Conservation (phyloP, 345 rosid genomes). For the Aethionema arabicum region DNA sequence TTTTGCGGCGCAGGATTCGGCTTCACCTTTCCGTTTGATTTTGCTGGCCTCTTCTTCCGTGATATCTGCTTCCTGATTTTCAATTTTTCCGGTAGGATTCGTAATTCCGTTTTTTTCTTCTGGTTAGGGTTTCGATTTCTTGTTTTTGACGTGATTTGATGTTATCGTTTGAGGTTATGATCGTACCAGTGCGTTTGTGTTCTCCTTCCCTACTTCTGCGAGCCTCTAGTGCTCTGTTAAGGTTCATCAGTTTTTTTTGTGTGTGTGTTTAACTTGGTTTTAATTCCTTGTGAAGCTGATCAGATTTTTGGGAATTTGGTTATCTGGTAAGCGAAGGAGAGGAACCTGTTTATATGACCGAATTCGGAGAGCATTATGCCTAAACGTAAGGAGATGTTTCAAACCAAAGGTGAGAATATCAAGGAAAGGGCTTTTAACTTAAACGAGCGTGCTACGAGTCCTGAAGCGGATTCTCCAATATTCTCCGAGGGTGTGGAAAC, state of each 20-base stretch:
- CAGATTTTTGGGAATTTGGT: slow-evolving; percentile 8
- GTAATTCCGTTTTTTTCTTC: slow-evolving; percentile 11
- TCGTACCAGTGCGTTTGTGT: not conserved
- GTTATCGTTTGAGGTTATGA: not conserved
- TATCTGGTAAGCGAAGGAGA: slow-evolving; percentile 9
- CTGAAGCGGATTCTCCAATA: slow-evolving; percentile 13
- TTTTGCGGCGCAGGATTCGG: not conserved
- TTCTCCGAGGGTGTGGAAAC: slow-evolving; percentile 11
- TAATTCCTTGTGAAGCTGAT: slow-evolving; percentile 10
- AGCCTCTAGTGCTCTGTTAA: slow-evolving; percentile 3
- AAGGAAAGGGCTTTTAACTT: slow-evolving; percentile 23
- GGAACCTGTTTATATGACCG: slow-evolving; percentile 29
- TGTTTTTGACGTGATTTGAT: not conserved
- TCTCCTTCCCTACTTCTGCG: too few relatives aligned
- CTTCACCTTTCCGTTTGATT: not conserved
- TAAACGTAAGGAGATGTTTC: slow-evolving; percentile 8
- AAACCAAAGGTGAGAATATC: slow-evolving; percentile 20
- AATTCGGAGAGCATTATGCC: slow-evolving; percentile 32
- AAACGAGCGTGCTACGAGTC: slow-evolving; percentile 25
- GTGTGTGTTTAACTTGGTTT: slow-evolving; percentile 6
- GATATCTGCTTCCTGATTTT: not conserved
- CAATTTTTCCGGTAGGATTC: slow-evolving; percentile 3
- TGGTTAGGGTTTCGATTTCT: slow-evolving; percentile 21
- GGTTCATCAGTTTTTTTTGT: not conserved
- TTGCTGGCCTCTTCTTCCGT: not conserved